A percentile compares a stretch with the other conserved stretches of the same genome.
Conservation (phyloP, 1,284 basidiomycete genomes). For the Ustilago hordei region DNA sequence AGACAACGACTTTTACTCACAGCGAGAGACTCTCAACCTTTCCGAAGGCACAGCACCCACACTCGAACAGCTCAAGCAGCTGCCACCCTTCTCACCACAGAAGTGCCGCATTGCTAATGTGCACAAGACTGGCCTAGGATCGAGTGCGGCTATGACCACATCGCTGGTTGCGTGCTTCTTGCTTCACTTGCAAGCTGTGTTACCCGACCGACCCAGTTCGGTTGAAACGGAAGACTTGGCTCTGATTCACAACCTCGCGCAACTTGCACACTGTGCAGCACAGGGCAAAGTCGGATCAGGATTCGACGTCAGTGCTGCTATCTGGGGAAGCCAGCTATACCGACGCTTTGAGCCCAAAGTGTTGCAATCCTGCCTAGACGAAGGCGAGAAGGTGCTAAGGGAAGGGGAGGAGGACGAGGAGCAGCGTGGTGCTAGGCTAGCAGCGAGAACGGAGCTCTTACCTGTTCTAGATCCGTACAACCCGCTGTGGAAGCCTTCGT, state of each 20-base stretch:
- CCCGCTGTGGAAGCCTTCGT: slow-evolving; percentile 60
- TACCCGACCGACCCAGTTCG: slow-evolving; percentile 20
- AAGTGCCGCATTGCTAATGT: slow-evolving; percentile 76
- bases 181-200: slow-evolving; percentile 77
- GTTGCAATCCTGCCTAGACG: slow-evolving; percentile 52
- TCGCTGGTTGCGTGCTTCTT: slow-evolving; percentile 89
- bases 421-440: slow-evolving; percentile 15
- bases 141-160: slow-evolving; percentile 95
- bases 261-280: slow-evolving; percentile 94
- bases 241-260: slow-evolving; percentile 88
- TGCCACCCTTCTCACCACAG: slow-evolving; percentile 78
- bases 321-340: slow-evolving; percentile 94
- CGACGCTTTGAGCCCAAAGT: slow-evolving; percentile 81
- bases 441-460: slow-evolving; percentile 32
- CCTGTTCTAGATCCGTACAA: slow-evolving; percentile 59
- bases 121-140: slow-evolving; percentile 98
- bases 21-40: slow-evolving; percentile 75
- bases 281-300: slow-evolving; percentile 98
- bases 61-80: slow-evolving; percentile 70
- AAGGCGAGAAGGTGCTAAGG: slow-evolving; percentile 43
- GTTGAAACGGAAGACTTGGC: slow-evolving; percentile 54
- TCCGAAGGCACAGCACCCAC: slow-evolving; percentile 53
- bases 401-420: slow-evolving; percentile 50
- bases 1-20: slow-evolving; percentile 98
- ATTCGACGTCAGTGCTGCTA: slow-evolving; percentile 93